phyloP scores from a whole-genome alignment of 2,329 filamentous ascomycete genomes.

The Hirsutella minnesotensis region DNA sequence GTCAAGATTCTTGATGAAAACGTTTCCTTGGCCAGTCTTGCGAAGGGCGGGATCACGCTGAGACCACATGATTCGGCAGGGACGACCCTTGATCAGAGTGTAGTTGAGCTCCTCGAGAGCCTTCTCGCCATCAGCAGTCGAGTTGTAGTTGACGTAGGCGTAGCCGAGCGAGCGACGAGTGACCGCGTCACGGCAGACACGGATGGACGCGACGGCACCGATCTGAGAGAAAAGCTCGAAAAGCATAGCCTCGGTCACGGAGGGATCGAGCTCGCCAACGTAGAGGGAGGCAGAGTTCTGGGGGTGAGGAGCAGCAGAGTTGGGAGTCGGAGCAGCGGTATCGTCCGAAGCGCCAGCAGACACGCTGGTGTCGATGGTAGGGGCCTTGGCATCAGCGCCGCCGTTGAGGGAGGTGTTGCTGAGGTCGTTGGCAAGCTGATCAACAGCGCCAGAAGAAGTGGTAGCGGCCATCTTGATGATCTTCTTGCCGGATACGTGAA shows the following conservation, averaged over 20 bases:
- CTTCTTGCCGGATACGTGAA: conserved; percentile 4
- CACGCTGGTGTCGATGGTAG: conserved; percentile 67
- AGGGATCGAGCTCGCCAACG: conserved; percentile 94
- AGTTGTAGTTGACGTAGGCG: conserved; percentile 99
- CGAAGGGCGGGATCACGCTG: conserved; percentile 97
- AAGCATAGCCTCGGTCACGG: conserved; percentile 98
- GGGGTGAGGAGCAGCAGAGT: conserved; percentile 63
- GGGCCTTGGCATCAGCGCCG: conserved; percentile 52
- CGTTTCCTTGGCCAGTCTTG: conserved; percentile 98
- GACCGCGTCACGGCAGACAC: conserved; percentile 97
- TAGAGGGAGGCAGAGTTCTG: conserved; percentile 97
- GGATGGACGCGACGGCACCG: conserved; percentile 95
- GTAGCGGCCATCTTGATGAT: conserved; percentile 46
- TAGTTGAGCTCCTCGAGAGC: conserved; percentile 99
- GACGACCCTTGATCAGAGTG: conserved; percentile 95
- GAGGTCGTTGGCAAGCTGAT: conserved; percentile 72
- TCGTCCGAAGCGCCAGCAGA: conserved; percentile 36
- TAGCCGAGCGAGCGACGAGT: conserved; percentile 97
- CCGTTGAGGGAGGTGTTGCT: conserved; percentile 59
- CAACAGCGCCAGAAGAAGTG: conserved; percentile 50
- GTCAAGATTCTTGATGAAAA: conserved; percentile 99
- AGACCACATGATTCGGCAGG: conserved; percentile 99
- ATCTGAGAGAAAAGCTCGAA: conserved; percentile 99
- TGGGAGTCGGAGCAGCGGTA: conserved; percentile 57
- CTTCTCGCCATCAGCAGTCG: conserved; percentile 89